Evolutionary conservation across 2,329 filamentous ascomycete species (phyloP).

Genomic region (Rhynchosporium agropyri): DNA sequence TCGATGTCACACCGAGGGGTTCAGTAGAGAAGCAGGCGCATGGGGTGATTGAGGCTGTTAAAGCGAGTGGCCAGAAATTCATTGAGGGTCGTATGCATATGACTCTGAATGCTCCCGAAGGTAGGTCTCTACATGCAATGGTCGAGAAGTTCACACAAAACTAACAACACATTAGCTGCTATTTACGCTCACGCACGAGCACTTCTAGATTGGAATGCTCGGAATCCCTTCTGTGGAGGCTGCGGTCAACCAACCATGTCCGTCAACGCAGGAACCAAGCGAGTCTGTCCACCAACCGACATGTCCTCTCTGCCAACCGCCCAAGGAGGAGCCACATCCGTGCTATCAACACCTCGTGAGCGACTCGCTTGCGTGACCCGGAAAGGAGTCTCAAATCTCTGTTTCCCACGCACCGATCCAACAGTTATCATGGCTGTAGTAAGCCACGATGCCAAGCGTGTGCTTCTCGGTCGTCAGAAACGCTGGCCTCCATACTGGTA

Average conservation of each 20-base stretch:
- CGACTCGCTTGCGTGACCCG: constrained; percentile 78
- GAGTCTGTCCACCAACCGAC: constrained; percentile 75
- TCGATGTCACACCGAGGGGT: constrained; percentile 80
- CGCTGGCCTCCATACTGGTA: constrained; percentile 86
- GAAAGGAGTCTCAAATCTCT: constrained; percentile 84
- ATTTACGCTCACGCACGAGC: constrained; percentile 89
- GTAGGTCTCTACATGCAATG: constrained; percentile 38
- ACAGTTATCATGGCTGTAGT: constrained; percentile 93
- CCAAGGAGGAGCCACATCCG: constrained; percentile 47
- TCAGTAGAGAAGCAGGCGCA: constrained; percentile 63
- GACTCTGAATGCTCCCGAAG: constrained; percentile 51
- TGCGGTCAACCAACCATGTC: constrained; percentile 84
- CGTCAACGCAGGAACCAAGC: constrained; percentile 78
- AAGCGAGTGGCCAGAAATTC: constrained; percentile 66
- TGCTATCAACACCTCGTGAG: constrained; percentile 47
- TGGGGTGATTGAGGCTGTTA: constrained; percentile 59
- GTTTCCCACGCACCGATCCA: constrained; percentile 84
- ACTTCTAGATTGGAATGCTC: constrained; percentile 89
- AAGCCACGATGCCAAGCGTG: constrained; percentile 68
- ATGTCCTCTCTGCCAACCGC: constrained; percentile 44
- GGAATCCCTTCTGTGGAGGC: constrained; percentile 88
- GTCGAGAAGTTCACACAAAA: constrained; percentile 47
- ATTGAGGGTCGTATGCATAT: constrained; percentile 63
- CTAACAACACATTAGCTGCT: constrained; percentile 63
- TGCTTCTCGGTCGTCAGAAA: constrained; percentile 80